Evolutionary conservation across 75 land plant species (phyloP), one percentile per base, ranked within the genome.

Genomic region (Picea sitchensis): DNA sequence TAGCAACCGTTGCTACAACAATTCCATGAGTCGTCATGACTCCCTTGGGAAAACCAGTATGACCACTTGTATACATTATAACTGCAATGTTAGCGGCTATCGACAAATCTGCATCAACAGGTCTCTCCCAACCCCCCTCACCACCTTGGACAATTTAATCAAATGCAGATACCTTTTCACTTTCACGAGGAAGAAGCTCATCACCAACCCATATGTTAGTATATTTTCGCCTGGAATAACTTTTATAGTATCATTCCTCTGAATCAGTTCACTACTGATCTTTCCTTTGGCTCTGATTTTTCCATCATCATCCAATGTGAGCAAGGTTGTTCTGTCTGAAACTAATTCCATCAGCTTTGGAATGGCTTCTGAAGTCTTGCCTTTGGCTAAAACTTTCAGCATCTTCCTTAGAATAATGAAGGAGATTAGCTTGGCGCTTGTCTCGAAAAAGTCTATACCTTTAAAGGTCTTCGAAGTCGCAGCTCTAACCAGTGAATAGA

Each of bases 351-450:
- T 77, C 20, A 82, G 79, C 75, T 82, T 82, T 5, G 83, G 72
- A 23, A 82, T 82, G 12, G 83, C 83, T 60, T 79, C 77, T 56
- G 76, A 73, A 34, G 88, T 90, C 81, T 85, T 90, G 34, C 92
- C 92, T 67, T 90, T 90, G 1, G 92, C 89, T 18, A 85, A n/a
- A 61, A 90, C 86, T 75, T 87, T 88, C 36, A 90, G 58, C 54
- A 80, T 87, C 58, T 90, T 90, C 13, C 92, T 89, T 12, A 90
- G 81, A 1, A 90, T 84, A 62, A 90, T 87, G 68, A 90, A 90
- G 11, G 92, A 85, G 31, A 90, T 90, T 7, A 90, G 82, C 92
- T 87, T 90, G 2, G 92, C 80, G 80, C 90, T 84, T 0, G 92
- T 90, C 80, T 90, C 89, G 62, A 90, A 90, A 77, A 87, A 85